phyloP scores from a whole-genome alignment of 108 stramenopile species.

The Skeletonema potamos region DNA sequence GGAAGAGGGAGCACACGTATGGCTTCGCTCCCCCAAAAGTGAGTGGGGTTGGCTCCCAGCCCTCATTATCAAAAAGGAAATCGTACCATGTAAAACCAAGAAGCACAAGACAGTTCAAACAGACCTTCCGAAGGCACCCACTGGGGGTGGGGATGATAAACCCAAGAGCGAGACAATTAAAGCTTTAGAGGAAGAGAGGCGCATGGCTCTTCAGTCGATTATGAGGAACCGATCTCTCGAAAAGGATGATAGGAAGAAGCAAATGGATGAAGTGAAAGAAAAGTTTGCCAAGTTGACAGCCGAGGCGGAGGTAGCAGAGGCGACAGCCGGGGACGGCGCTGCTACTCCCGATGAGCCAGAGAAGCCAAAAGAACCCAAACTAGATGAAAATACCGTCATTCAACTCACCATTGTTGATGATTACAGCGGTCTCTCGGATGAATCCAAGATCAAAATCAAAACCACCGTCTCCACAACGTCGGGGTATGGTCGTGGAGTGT shows the following conservation, averaged over 20 bases:
- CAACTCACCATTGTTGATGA: conserved; percentile 43
- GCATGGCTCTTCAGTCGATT: neutral
- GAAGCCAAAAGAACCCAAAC: neutral
- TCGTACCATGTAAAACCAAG: neutral
- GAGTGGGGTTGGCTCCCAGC: conserved; percentile 54
- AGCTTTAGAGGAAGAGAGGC: neutral
- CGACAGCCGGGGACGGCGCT: neutral
- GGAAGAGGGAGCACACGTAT: conserved; percentile 49
- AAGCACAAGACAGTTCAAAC: neutral
- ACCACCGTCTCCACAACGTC: conserved; percentile 4
- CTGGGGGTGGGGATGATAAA: neutral
- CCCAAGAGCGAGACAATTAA: neutral
- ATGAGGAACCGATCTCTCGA: neutral
- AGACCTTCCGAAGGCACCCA: neutral
- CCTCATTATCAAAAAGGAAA: conserved; percentile 33
- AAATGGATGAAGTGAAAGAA: conserved; percentile 7
- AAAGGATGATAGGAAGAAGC: conserved; percentile 4
- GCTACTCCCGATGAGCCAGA: neutral
- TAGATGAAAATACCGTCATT: conserved; percentile 10
- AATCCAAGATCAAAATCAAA: neutral
- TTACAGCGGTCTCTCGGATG: conserved; percentile 16
- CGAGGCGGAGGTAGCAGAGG: conserved; percentile 1
- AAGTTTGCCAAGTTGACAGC: neutral
- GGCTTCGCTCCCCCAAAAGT: conserved; percentile 43
- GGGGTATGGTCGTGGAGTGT: conserved; percentile 8